phyloP scores from a whole-genome alignment of 345 rosid species.

The Raphanus raphanistrum region DNA sequence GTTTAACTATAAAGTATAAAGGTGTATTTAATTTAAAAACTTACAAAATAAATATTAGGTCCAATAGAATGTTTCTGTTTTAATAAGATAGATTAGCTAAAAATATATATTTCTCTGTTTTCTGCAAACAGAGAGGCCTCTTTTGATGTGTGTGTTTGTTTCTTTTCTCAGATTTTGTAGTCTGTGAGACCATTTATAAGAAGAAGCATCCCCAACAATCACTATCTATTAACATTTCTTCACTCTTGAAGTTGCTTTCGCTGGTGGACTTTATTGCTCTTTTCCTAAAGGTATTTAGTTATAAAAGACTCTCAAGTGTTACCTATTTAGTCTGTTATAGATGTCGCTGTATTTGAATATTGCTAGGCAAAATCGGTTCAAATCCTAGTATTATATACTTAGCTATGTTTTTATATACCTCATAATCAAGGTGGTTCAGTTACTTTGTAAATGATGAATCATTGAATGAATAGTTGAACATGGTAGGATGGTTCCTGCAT shows the following conservation, averaged over 20 bases:
- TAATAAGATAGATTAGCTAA: too few species aligned
- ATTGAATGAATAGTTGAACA: too few species aligned
- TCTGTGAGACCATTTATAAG: constrained; percentile 13
- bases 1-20: too few species aligned
- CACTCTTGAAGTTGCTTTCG: constrained; percentile 9
- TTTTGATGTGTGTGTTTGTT: constrained; percentile 28
- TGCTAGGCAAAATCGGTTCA: constrained; percentile 5
- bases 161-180: constrained; percentile 17
- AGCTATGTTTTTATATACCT: too few species aligned
- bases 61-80: too few species aligned
- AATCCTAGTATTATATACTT: not conserved
- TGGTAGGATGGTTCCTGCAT: too few species aligned
- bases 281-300: constrained; percentile 19
- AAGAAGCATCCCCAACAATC: constrained; percentile 2
- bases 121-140: not conserved
- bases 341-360: constrained; percentile 12
- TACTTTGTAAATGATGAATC: too few species aligned
- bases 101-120: not conserved
- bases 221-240: not conserved
- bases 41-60: too few species aligned
- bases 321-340: not conserved
- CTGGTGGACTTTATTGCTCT: constrained; percentile 16
- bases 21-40: too few species aligned
- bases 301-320: not conserved
- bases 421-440: too few species aligned